Conservation (phyloP, 345 rosid species). For the Eutrema yunnanense region DNA sequence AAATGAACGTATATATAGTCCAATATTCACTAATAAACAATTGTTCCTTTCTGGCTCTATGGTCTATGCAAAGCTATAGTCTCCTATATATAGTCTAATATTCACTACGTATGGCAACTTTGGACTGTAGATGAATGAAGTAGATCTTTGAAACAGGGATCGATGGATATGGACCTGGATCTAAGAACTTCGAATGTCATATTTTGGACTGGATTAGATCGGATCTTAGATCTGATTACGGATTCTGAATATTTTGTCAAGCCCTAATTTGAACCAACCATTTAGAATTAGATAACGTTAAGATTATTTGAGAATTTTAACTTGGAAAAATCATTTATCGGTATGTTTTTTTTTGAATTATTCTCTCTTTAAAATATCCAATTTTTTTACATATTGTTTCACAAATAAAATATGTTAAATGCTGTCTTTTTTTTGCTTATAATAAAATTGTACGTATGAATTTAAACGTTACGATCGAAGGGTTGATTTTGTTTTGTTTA, state of each 20-base stretch:
- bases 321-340: background rate
- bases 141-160: background rate
- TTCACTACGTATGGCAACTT: background rate
- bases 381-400: background rate
- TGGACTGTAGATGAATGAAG: background rate
- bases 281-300: background rate
- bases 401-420: background rate
- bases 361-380: background rate
- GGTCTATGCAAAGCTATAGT: background rate
- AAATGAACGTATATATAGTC: slow-evolving; percentile 5
- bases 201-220: too few species aligned
- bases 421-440: background rate
- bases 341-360: background rate
- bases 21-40: background rate
- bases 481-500: background rate
- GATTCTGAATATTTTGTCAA: too few species aligned
- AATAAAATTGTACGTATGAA: background rate
- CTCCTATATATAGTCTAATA: background rate
- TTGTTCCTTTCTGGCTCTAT: background rate
- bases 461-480: background rate
- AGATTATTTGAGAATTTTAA: background rate
- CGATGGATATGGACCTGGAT: too few species aligned
- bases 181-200: too few species aligned
- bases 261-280: background rate
- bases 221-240: too few species aligned